A percentile compares a stretch with the other conserved stretches of the same genome.
These are phyloP conservation scores for Arthrobotrys sphaeroides DNA, from an alignment of 2,329 filamentous ascomycete genomes.

Conservation along the genomic window DNA sequence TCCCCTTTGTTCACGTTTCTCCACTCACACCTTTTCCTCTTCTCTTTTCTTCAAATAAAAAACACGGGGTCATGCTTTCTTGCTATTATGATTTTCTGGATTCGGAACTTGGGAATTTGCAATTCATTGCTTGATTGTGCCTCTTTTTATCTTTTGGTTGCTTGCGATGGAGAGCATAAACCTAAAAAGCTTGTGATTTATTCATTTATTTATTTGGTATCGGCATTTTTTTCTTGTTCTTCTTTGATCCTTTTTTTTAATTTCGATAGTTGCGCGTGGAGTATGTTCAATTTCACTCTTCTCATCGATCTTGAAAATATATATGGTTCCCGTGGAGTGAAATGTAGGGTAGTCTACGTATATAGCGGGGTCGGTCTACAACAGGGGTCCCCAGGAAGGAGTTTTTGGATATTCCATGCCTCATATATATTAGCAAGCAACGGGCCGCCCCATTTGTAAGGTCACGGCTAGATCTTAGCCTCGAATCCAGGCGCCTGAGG, in stretches of 20 bases:
- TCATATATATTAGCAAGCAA: too few relatives aligned
- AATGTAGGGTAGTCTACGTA: too few relatives aligned
- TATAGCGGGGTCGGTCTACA: too few relatives aligned
- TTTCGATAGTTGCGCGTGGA: not conserved
- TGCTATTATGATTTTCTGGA: slow-evolving; percentile 5
- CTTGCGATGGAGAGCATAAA: not conserved
- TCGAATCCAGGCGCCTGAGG: too few relatives aligned
- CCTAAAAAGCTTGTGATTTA: not conserved
- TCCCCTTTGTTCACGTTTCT: not conserved
- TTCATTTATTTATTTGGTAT: not conserved
- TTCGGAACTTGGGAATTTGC: not conserved
- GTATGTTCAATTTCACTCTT: slow-evolving; percentile 4
- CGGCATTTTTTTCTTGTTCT: not conserved
- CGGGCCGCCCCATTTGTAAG: too few relatives aligned
- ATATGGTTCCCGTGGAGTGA: too few relatives aligned
- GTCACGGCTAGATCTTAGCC: too few relatives aligned
- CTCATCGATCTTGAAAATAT: not conserved
- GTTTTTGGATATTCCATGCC: too few relatives aligned
- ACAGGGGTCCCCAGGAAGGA: too few relatives aligned
- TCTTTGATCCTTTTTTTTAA: not conserved
- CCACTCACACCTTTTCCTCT: not conserved
- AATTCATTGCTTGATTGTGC: not conserved
- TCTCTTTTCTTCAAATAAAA: slow-evolving; percentile 1
- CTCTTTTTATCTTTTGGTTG: not conserved
- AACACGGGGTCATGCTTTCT: not conserved